Conservation (phyloP, 2,329 filamentous ascomycete genomes). For the Sporothrix protearum region DNA sequence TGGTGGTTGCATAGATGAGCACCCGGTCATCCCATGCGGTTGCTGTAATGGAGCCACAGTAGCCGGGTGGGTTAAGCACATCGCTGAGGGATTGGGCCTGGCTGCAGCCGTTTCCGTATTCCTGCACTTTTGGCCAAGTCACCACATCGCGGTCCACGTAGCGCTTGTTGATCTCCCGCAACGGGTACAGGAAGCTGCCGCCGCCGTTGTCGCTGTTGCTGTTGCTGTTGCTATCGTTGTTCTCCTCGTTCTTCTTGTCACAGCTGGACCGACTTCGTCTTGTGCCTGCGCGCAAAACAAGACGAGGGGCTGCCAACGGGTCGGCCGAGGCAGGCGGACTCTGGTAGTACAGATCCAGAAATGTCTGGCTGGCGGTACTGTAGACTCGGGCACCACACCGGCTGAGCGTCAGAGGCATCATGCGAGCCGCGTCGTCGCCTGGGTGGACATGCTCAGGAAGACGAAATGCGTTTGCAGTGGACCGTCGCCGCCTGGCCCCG, state of each 20-base stretch:
- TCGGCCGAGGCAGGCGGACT: constrained; percentile 30
- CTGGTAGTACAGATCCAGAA: constrained; percentile 58
- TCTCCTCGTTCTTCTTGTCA: not conserved
- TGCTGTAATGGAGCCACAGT: constrained; percentile 40
- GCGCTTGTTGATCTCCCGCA: constrained; percentile 29
- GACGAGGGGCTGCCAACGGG: constrained; percentile 41
- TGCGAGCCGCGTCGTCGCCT: constrained; percentile 43
- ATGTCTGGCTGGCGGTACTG: constrained; percentile 49
- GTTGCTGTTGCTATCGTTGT: not conserved
- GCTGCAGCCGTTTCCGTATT: not conserved
- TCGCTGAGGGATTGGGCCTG: constrained; percentile 33
- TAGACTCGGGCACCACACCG: constrained; percentile 56
- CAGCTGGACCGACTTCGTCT: constrained; percentile 36
- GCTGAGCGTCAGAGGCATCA: constrained; percentile 47
- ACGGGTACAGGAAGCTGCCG: constrained; percentile 28
- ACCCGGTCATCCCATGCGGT: constrained; percentile 44
- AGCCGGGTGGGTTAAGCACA: constrained; percentile 41
- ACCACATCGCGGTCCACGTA: constrained; percentile 31
- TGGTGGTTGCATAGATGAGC: constrained; percentile 44
- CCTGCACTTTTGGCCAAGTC: constrained; percentile 37
- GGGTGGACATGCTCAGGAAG: constrained; percentile 46
- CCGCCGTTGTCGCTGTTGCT: not conserved
- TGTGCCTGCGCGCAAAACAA: constrained; percentile 47
- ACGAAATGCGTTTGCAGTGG: constrained; percentile 18
- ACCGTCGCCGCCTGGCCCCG: constrained; percentile 33